Conservation (phyloP, 2,329 filamentous ascomycete genomes). For the Aspergillus thermomutatus region DNA sequence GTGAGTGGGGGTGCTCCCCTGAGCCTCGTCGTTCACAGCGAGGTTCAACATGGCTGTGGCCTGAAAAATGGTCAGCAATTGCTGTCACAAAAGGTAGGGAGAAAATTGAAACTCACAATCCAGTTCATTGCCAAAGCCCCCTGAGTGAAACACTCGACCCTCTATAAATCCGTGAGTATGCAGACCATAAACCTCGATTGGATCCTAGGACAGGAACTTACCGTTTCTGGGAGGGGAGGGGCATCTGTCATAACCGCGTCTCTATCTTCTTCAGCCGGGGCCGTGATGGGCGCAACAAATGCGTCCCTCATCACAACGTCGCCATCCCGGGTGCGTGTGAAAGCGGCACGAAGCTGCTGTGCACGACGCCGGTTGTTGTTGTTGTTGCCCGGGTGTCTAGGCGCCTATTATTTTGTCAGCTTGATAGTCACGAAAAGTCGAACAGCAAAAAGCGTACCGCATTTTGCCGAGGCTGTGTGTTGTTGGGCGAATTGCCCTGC, state of each 20-base stretch:
- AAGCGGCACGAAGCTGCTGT: background rate
- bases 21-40: background rate
- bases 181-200: background rate
- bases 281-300: background rate
- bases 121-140: background rate
- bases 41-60: background rate
- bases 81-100: background rate
- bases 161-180: background rate
- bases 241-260: constrained; percentile 1
- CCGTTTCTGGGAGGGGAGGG: background rate
- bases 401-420: background rate
- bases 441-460: background rate
- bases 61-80: background rate
- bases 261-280: background rate
- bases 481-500: background rate
- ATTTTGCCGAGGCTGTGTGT: background rate
- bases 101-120: background rate
- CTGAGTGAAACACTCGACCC: background rate
- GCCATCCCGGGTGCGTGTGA: background rate
- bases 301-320: constrained; percentile 3
- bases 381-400: background rate
- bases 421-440: background rate
- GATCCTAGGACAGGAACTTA: background rate
- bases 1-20: background rate
- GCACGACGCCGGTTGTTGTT: background rate